A percentile compares a stretch with the other conserved stretches of the same genome.
These are phyloP conservation scores for Sugiyamaella marilandica DNA, from an alignment of 805 yeast genomes.

Conservation along the genomic window DNA sequence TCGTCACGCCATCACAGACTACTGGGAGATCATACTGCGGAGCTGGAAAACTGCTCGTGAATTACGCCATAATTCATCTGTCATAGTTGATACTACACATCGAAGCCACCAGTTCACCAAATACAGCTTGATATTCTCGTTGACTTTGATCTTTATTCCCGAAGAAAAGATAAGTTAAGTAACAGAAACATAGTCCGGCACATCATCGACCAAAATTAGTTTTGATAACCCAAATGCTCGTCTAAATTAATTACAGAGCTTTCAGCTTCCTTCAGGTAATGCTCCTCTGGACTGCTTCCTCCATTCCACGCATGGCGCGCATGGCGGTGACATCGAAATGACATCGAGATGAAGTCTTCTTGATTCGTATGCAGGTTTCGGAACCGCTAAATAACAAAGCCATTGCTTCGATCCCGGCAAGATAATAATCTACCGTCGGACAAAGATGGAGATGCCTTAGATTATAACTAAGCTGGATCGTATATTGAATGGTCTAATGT, in stretches of 20 bases:
- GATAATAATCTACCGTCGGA: neutral
- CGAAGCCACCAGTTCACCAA: constrained; percentile 3
- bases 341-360: constrained; percentile 1
- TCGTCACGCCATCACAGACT: constrained; percentile 6
- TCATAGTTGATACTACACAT: neutral
- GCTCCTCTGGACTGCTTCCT: neutral
- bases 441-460: neutral
- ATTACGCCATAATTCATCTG: neutral
- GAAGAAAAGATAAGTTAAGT: neutral
- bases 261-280: neutral
- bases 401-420: neutral
- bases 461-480: no score
- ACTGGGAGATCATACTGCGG: neutral
- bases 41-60: neutral
- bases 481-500: no score
- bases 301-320: neutral
- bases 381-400: constrained; percentile 1
- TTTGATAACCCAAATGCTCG: neutral
- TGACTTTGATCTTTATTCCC: constrained; percentile 1
- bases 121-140: constrained; percentile 1
- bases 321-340: constrained; percentile 1
- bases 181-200: no score
- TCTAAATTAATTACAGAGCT: neutral
- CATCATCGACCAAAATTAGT: no score
- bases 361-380: neutral